Evolutionary conservation across 163 green algal genomes (phyloP), one percentile per base, ranked within the genome.

Genomic region (Chlorella variabilis): DNA sequence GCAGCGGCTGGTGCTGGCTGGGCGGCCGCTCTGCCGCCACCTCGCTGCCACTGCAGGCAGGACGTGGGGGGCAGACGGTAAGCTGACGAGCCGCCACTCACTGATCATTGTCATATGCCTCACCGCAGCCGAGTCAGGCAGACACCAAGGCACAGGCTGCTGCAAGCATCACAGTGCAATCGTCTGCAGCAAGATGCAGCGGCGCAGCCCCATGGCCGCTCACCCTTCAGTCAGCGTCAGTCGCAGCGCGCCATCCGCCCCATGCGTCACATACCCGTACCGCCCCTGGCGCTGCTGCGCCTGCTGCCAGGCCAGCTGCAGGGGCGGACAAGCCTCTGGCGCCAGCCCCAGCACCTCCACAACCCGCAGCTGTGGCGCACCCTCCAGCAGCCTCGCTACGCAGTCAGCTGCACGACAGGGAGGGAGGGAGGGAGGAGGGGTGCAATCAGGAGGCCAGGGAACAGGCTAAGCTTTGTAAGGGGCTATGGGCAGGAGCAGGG

Each of bases 281-380:
- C 29, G 73, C 11, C 56, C 54, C 7, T 29, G 36, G 27, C 11
- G 36, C 56, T 41, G 36, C 56, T 71, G 73, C 38, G 38, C 73
- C 27, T 39, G 21, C 56, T 71, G 51, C 73, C 73, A 80, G 27
- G 31, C 36, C n/a, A 45, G 29, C 56, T 70, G 73, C 36, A 80
- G 38, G 0, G 49, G 31, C 7, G 23, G 42, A 2, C 21, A 23
- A 8, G 54, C 34, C 27, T 70, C 54, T 9, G 38, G 73, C 4
- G 56, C 3, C 56, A 70, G 73, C 2, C 73, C 73, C 54, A 59
- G 13, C 73, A 80, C 54, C 56, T 80, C 54, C 0, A 80, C 73
- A 31, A 41, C 73, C 73, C 70, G 48, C 56, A 80, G 56, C 36
- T 29, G 54, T 21, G 73, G 38, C 3, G 41, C 27, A n/a, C 15